Evolutionary conservation across 106 monocot genomes (phyloP), one percentile per base, ranked within the genome.

Genomic region (Xerophyta viscosa): DNA sequence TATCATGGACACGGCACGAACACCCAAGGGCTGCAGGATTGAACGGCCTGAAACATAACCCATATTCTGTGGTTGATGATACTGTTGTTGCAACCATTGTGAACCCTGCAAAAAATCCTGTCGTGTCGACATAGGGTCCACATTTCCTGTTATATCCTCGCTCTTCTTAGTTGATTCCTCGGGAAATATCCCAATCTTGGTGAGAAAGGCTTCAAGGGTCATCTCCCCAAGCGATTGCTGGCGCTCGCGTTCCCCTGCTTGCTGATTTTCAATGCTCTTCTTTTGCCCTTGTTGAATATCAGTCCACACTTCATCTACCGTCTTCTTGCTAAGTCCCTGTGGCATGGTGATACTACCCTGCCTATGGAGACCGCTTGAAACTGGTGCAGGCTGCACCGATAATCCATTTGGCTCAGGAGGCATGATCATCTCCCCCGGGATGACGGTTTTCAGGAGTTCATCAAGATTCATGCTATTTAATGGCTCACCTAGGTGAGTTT

Each of bases 391-490:
- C 18, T 52, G 57, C 11, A 19, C 36, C 5, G 36, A 15, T 2
- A 43, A 9, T 11, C 36, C 43, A 15, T 66, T 66, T 1, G 54
- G 25, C 19, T 19, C 2, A 15, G 48, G n/a, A 0, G 21, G 25
- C 9, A 52, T 23, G 22, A 52, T 65, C 9, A 15, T 56, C 21
- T 74, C 77, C 0, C 27, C 19, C 0, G 64, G 64, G 10, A 83
- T 58, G 6, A 85, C 74, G 21, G 19, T 79, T 48, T 55, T 63
- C 25, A 85, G 56, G 22, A 79, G 75, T 20, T 79, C 71, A 44
- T 75, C 76, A n/a, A 85, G 75, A 49, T 77, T 83, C 83, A 83
- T 77, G 55, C 73, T 63, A 13, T 56, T 57, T 26, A 83, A 59
- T 8, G 77, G 70, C 31, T 77, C 65, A 3, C 72, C 72, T 18